phyloP scores from a whole-genome alignment of 2,329 filamentous ascomycete genomes.

The Colletotrichum cuscutae region DNA sequence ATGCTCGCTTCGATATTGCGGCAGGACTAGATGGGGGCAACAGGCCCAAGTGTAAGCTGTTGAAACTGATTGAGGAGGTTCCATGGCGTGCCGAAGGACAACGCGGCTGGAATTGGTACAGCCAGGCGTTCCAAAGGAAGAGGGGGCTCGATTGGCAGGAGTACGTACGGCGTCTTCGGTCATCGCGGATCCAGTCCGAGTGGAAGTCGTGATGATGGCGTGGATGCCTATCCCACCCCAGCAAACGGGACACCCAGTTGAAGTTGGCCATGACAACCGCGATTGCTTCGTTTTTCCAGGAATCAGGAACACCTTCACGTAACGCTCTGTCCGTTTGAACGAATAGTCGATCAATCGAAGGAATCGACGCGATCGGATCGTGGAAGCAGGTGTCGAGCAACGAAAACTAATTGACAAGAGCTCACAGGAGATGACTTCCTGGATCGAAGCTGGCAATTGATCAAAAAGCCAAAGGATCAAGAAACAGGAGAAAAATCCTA shows the following conservation, averaged over 20 bases:
- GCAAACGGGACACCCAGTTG: constrained; percentile 42
- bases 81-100: not conserved
- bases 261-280: constrained; percentile 40
- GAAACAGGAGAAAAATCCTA: not conserved
- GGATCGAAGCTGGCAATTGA: not conserved
- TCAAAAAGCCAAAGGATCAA: not conserved
- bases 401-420: not conserved
- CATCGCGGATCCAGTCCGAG: constrained; percentile 51
- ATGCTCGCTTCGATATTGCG: constrained; percentile 66
- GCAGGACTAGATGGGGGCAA: constrained; percentile 65
- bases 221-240: constrained; percentile 49
- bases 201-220: constrained; percentile 44
- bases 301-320: not conserved
- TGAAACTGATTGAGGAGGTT: not conserved
- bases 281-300: not conserved
- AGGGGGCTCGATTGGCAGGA: not conserved
- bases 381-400: not conserved
- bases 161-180: constrained; percentile 55
- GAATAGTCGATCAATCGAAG: not conserved
- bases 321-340: not conserved
- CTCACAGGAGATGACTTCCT: not conserved
- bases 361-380: not conserved
- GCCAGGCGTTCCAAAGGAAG: too few species aligned
- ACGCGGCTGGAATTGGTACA: too few species aligned
- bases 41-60: constrained; percentile 24